A percentile compares a stretch with the other conserved stretches of the same genome.
phyloP scores from a whole-genome alignment of 345 rosid species.

The Microthlaspi erraticum region DNA sequence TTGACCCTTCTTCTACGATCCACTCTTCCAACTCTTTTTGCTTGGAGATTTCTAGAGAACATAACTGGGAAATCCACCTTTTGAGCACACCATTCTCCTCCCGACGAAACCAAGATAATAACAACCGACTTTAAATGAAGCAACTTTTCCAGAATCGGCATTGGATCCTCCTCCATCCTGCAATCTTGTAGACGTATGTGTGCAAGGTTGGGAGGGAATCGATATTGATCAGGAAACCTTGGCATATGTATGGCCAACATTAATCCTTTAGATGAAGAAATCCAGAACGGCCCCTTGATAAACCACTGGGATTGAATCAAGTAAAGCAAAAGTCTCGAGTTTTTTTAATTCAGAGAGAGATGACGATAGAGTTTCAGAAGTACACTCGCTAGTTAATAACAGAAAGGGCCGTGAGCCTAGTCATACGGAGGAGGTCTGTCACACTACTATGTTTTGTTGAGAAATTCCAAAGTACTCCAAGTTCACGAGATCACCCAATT shows the following conservation, averaged over 20 bases:
- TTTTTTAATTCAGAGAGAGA: conserved; percentile 6
- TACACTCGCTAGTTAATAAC: not conserved
- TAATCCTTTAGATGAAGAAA: too few species aligned
- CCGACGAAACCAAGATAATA: conserved; percentile 12
- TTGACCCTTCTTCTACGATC: not conserved
- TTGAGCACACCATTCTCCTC: conserved; percentile 32
- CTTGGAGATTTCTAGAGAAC: not conserved
- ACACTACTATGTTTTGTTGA: not conserved
- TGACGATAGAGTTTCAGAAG: not conserved
- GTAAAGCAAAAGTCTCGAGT: not conserved
- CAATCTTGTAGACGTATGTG: too few species aligned
- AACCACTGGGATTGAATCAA: not conserved
- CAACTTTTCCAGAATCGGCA: too few species aligned
- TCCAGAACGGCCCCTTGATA: not conserved
- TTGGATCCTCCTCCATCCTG: too few species aligned
- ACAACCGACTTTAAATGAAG: not conserved
- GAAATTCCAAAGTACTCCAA: not conserved
- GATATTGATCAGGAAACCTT: too few species aligned
- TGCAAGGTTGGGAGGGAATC: too few species aligned
- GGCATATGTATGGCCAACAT: too few species aligned
- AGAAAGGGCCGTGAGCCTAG: not conserved
- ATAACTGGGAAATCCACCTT: not conserved
- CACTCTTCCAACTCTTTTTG: conserved; percentile 10
- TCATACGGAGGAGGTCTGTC: not conserved
- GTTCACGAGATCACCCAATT: conserved; percentile 6